Base-by-base conservation (phyloP, 768 basidiomycete genomes). In the Xanthoconium stramineum region DNA sequence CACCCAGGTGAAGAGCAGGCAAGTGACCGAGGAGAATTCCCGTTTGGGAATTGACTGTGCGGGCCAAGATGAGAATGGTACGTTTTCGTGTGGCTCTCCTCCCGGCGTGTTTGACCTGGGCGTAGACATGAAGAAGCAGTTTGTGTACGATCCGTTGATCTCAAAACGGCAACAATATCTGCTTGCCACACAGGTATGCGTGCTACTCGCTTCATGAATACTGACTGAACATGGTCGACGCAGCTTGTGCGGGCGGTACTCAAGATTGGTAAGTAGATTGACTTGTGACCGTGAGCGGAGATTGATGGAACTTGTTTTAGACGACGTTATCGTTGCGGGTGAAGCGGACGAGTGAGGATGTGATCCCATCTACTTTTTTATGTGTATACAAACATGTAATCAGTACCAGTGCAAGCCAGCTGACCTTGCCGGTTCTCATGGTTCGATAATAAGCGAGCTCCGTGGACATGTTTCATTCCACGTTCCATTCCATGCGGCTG, bases 151-250 rank as follows among this genome's bases (percentile, higher is more conserved):
- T 67, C 96, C 97, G 30, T 76, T 98, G 61, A 97, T 98, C 72
- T 94, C 94, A 40, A 99, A 98, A 76, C 78, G 96, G 67, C 95
- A 98, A 69, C 96, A 98, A 68, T 97, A 94, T 75, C 76, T 99
- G 56, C 78, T 99, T 40, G 97, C 97, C n/a, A 98, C 95, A 20
- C 94, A 95, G 82, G 86, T 91, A 57, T 47, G 80, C 59, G 3
- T 10, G 10, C 5, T n/a, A 10, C 52, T 11, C 4, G 15, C 1
- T 1, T 67, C 42, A 50, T 37, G 9, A 24, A n/a, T 36, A 30
- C 19, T 32, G 20, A 38, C 52, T 63, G 28, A 61, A n/a, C 17
- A n/a, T 39, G 37, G 54, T 19, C 37, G 24, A 37, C 58, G 38
- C 55, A 89, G 85, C 81, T 93, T 56, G 91, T 93, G 43, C 83